These are phyloP conservation scores for Microdochium nivale DNA, from an alignment of 2,329 filamentous ascomycete genomes.

Conservation along the genomic window DNA sequence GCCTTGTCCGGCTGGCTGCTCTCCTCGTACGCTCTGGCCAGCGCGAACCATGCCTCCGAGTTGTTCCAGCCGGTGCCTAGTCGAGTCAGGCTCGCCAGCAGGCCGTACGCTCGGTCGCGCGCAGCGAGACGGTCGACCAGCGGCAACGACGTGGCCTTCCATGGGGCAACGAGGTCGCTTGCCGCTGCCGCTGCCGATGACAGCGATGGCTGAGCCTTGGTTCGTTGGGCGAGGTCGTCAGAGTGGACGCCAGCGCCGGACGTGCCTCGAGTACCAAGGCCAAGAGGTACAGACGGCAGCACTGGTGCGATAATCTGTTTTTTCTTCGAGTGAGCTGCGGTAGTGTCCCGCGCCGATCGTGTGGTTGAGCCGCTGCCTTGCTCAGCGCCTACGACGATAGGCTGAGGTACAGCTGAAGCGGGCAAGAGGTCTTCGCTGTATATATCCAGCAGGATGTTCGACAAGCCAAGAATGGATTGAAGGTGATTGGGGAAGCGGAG, in stretches of 20 bases:
- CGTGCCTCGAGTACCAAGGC: constrained; percentile 21
- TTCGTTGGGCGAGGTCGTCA: constrained; percentile 4
- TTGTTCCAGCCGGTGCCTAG: constrained; percentile 83
- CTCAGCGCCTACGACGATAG: constrained; percentile 20
- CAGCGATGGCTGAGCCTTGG: constrained; percentile 7
- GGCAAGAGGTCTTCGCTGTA: constrained; percentile 63
- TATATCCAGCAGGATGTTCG: constrained; percentile 78
- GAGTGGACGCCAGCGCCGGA: background rate
- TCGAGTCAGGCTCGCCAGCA: constrained; percentile 77
- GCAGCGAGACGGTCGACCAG: constrained; percentile 78
- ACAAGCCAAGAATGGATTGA: constrained; percentile 70
- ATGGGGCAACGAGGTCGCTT: constrained; percentile 39
- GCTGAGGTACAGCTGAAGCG: constrained; percentile 38
- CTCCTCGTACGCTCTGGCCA: constrained; percentile 82
- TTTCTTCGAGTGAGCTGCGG: background rate
- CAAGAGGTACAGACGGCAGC: constrained; percentile 33
- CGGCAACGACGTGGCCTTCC: constrained; percentile 54
- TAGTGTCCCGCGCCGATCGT: background rate
- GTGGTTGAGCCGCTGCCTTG: background rate
- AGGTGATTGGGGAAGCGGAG: constrained; percentile 74
- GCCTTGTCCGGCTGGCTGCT: constrained; percentile 80
- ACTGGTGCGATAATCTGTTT: background rate
- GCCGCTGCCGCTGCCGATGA: constrained; percentile 13
- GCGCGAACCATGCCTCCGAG: constrained; percentile 85
- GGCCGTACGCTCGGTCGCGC: constrained; percentile 77